Evolutionary conservation across 2,329 filamentous ascomycete genomes (phyloP).

Genomic region (Mariannaea sp.): DNA sequence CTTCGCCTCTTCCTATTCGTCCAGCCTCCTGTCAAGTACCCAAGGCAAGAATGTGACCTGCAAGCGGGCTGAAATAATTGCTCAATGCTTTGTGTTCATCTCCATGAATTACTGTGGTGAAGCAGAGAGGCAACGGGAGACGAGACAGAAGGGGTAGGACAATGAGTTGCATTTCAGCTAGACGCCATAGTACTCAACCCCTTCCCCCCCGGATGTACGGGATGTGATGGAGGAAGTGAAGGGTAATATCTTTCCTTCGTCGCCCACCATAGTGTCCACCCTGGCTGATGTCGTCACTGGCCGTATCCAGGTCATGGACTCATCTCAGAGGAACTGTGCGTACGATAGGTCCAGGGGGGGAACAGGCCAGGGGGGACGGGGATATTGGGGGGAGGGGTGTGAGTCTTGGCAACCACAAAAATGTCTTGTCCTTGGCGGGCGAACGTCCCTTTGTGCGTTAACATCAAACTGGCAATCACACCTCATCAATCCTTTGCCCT

Average conservation of each 20-base stretch:
- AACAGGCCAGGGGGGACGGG: background rate
- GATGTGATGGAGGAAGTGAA: too few relatives aligned
- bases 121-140: too few relatives aligned
- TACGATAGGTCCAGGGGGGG: too few relatives aligned
- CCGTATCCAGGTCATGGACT: conserved; percentile 7
- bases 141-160: too few relatives aligned
- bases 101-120: too few relatives aligned
- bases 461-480: too few relatives aligned
- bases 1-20: background rate
- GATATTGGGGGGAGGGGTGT: conserved; percentile 9
- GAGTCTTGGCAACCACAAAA: background rate
- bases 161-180: too few relatives aligned
- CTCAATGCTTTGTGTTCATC: too few relatives aligned
- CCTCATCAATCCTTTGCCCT: too few relatives aligned
- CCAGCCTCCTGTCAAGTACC: background rate
- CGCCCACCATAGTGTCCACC: background rate
- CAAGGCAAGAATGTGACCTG: background rate
- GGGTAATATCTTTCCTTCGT: background rate
- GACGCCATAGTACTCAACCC: too few relatives aligned
- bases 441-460: too few relatives aligned
- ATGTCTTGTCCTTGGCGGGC: conserved; percentile 6
- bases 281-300: conserved; percentile 9
- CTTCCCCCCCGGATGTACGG: too few relatives aligned
- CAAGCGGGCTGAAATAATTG: background rate
- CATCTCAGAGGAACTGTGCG: background rate